Evolutionary conservation across 805 yeast genomes (phyloP).

Genomic region (Kazachstania taianensis): DNA sequence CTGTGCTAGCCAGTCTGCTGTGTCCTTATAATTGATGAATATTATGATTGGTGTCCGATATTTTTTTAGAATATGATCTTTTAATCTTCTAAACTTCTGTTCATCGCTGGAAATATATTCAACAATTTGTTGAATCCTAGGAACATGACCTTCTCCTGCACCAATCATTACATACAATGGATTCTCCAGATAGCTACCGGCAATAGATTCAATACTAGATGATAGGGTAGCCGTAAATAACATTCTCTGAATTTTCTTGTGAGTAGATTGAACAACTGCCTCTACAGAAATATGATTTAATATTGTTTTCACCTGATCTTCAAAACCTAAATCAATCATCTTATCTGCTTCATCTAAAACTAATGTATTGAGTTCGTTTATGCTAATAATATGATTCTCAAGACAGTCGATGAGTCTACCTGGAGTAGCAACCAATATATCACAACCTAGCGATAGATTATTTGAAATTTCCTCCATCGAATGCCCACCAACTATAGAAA

Average conservation of each 20-base stretch:
- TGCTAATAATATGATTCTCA: constrained; percentile 51
- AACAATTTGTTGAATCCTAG: constrained; percentile 53
- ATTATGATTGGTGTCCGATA: constrained; percentile 57
- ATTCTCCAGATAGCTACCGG: constrained; percentile 46
- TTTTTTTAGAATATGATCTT: constrained; percentile 8
- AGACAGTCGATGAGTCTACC: constrained; percentile 80
- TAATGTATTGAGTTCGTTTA: constrained; percentile 54
- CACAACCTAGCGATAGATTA: constrained; percentile 52
- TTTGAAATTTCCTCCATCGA: constrained; percentile 62
- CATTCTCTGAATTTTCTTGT: constrained; percentile 44
- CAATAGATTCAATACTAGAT: constrained; percentile 53
- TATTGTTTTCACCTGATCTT: constrained; percentile 60
- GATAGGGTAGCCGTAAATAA: constrained; percentile 96
- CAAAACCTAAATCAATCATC: constrained; percentile 94
- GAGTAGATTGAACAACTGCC: constrained; percentile 33
- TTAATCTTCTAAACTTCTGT: constrained; percentile 32
- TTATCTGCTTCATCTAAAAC: constrained; percentile 92
- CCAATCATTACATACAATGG: constrained; percentile 67
- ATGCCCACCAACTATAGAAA: constrained; percentile 84
- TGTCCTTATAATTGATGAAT: constrained; percentile 67
- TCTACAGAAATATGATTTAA: constrained; percentile 29
- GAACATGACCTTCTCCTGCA: constrained; percentile 48
- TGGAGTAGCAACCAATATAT: constrained; percentile 86
- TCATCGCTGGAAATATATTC: constrained; percentile 39
- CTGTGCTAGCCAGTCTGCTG: constrained; percentile 58